Evolutionary conservation across 2,329 filamentous ascomycete genomes (phyloP).

Genomic region (Cladosporium sp.): DNA sequence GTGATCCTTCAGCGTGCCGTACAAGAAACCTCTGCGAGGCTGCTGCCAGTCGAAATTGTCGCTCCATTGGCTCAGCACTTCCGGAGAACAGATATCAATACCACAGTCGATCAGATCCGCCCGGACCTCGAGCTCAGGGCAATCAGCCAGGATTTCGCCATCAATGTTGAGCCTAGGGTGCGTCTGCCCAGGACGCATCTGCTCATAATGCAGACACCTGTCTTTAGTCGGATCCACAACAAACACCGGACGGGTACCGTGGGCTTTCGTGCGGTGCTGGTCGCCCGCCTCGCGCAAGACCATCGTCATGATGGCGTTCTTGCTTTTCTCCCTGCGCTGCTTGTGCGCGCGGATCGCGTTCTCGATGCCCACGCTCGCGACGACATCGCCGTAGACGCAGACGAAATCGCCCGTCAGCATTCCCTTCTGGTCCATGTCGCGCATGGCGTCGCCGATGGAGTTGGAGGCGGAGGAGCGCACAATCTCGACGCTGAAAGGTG

Average conservation of each 20-base stretch:
- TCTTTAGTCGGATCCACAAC: constrained; percentile 74
- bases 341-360: constrained; percentile 71
- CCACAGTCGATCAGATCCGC: constrained; percentile 87
- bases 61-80: constrained; percentile 89
- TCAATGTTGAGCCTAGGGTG: constrained; percentile 64
- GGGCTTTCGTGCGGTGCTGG: constrained; percentile 69
- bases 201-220: constrained; percentile 88
- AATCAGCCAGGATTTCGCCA: constrained; percentile 65
- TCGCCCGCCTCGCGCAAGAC: constrained; percentile 72
- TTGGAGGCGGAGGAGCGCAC: constrained; percentile 73
- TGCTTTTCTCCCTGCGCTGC: constrained; percentile 72
- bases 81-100: constrained; percentile 95
- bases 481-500: constrained; percentile 78
- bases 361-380: constrained; percentile 85
- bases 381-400: constrained; percentile 83
- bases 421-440: constrained; percentile 80
- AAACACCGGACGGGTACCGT: constrained; percentile 73
- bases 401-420: constrained; percentile 87
- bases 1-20: constrained; percentile 91
- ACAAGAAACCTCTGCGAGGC: constrained; percentile 79
- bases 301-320: constrained; percentile 97
- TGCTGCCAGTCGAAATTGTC: constrained; percentile 97
- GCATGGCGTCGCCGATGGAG: constrained; percentile 88
- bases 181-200: constrained; percentile 65
- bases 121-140: constrained; percentile 73